Evolutionary conservation across 805 yeast genomes (phyloP), one percentile per base, ranked within the genome.

Genomic region (Grigorovia humatica): DNA sequence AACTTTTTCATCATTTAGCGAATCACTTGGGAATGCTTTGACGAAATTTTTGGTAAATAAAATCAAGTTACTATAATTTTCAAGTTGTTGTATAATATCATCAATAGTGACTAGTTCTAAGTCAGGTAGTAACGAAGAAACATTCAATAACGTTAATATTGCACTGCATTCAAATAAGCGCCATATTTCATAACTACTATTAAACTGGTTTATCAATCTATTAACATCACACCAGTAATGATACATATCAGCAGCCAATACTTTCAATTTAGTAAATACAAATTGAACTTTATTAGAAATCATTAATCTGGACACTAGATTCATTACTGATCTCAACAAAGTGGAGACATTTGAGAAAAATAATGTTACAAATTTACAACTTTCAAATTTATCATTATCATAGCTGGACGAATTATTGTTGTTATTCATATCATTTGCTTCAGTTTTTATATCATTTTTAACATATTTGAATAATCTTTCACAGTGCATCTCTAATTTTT

Each of bases 401-500:
- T 38, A 38, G 12, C 17, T 15, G 8, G 17, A 5, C 15, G 18
- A 15, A 38, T 38, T 38, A 12, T 15, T 9, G 32, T 32, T 32
- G 38, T 30, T 35, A 9, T 35, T 35, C n/a, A n/a, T n/a, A 9
- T 35, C 41, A 38, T 38, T 38, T 38, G 8, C 4, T 38, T 38
- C 17, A 38, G 8, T 38, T 38, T 38, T 38, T 12, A 15, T 15
- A 38, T 12, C 9, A 38, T 38, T 38, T 4, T 15, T 38, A 38
- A 32, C 58, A 29, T 54, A 53, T 19, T 58, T 58, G 47, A 57
- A 55, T 27, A 63, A 46, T 46, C 42, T 53, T 19, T 46, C 50
- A 7, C 59, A 54, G 40, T 63, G 66, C 4, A 48, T 41, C 20
- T 57, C 53, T 17, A 64, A 45, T 11, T 51, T 51, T 17, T 59